phyloP scores from a whole-genome alignment of 345 rosid species.

The Aurinia saxatilis region DNA sequence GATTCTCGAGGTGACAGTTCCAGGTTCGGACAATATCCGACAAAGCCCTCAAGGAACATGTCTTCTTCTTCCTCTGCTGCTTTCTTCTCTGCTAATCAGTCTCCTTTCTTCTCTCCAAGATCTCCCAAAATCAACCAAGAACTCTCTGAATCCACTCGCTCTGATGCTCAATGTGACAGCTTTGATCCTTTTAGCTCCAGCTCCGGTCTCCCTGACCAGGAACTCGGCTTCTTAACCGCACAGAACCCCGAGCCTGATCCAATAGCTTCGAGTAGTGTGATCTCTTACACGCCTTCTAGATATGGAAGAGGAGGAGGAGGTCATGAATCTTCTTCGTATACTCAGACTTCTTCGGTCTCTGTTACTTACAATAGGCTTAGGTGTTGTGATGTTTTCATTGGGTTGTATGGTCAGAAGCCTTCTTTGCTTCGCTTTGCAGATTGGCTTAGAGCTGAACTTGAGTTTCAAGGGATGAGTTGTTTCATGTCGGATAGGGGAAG shows the following conservation, averaged over 20 bases:
- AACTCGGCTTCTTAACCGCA: constrained; percentile 23
- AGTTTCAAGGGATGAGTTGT: constrained; percentile 90
- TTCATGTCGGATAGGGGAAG: constrained; percentile 75
- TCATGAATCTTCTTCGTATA: constrained; percentile 33
- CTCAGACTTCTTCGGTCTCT: constrained; percentile 47
- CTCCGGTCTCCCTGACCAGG: constrained; percentile 46
- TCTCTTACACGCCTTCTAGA: constrained; percentile 42
- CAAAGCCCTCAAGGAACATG: constrained; percentile 55
- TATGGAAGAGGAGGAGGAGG: constrained; percentile 28
- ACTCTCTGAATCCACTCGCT: constrained; percentile 53
- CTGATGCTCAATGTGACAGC: constrained; percentile 56
- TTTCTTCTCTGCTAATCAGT: constrained; percentile 91
- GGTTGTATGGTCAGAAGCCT: constrained; percentile 74
- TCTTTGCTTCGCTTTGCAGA: constrained; percentile 65
- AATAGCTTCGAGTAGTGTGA: constrained; percentile 40
- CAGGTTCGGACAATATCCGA: constrained; percentile 46
- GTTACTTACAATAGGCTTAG: constrained; percentile 59
- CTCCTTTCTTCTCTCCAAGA: constrained; percentile 88
- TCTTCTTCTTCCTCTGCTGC: constrained; percentile 83
- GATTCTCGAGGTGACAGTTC: constrained; percentile 67
- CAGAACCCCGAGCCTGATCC: constrained; percentile 34
- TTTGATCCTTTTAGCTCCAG: constrained; percentile 51
- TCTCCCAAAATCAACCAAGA: constrained; percentile 48
- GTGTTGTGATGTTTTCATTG: constrained; percentile 81
- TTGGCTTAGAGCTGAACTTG: constrained; percentile 89